A percentile compares a stretch with the other conserved stretches of the same genome.
These are phyloP conservation scores for Annulohypoxylon stygium DNA, from an alignment of 495 filamentous ascomycete genomes.

Conservation along the genomic window DNA sequence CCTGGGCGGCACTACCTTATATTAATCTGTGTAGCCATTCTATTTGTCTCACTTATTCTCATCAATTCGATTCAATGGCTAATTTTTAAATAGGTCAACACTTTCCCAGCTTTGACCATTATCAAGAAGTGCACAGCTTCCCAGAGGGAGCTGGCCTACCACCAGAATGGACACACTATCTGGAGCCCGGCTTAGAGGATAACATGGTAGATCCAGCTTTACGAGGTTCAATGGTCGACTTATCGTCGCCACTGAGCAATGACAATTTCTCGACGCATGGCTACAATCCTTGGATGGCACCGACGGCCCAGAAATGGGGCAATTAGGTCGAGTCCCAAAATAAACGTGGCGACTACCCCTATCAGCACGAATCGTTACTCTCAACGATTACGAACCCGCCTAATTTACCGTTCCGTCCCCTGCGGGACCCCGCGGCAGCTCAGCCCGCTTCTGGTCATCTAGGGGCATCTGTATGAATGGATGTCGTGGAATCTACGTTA, in stretches of 20 bases:
- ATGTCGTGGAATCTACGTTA: conserved; percentile 26
- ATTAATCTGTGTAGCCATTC: conserved; percentile 26
- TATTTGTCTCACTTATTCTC: neutral
- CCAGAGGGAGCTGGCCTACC: conserved; percentile 42
- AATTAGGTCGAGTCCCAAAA: conserved; percentile 39
- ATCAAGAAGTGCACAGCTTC: conserved; percentile 41
- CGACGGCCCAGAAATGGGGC: conserved; percentile 48
- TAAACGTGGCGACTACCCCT: conserved; percentile 13
- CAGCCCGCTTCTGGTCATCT: conserved; percentile 13
- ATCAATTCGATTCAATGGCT: conserved; percentile 24
- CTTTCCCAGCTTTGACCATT: conserved; percentile 49
- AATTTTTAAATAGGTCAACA: conserved; percentile 45
- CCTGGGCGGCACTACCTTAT: conserved; percentile 1
- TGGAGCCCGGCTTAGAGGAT: conserved; percentile 43
- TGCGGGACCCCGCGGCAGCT: conserved; percentile 12
- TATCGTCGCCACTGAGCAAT: conserved; percentile 45
- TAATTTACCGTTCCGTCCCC: conserved; percentile 22
- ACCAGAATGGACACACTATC: conserved; percentile 47
- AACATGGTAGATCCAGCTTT: conserved; percentile 51
- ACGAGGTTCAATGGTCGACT: conserved; percentile 47
- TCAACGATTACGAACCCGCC: conserved; percentile 21
- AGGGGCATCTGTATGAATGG: conserved; percentile 25
- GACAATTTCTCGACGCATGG: conserved; percentile 46
- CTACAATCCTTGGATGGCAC: conserved; percentile 50
- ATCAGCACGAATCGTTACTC: conserved; percentile 26